A percentile compares a stretch with the other conserved stretches of the same genome.
phyloP scores from a whole-genome alignment of 176 grass and related monocot genomes.

The Microstegium vimineum region DNA sequence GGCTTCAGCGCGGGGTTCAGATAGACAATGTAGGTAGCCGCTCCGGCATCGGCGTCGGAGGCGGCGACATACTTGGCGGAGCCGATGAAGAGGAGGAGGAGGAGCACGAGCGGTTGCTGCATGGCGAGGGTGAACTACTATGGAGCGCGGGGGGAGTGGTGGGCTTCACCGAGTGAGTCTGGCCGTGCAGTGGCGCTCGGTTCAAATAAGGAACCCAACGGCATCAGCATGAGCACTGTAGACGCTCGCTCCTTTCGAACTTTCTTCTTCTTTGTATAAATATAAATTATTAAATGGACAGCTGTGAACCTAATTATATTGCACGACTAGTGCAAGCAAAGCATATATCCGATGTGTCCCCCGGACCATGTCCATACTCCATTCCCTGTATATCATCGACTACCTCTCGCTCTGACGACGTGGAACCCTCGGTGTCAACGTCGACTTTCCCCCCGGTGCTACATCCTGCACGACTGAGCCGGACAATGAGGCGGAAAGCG shows the following conservation, averaged over 20 bases:
- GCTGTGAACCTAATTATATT: neutral
- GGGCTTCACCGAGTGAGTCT: neutral
- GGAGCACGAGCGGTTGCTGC: slow-evolving; percentile 18
- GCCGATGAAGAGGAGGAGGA: neutral
- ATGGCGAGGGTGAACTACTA: neutral
- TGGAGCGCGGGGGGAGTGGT: slow-evolving; percentile 16
- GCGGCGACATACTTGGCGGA: neutral
- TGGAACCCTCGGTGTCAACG: slow-evolving; percentile 20
- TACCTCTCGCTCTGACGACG: neutral
- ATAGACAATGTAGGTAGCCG: slow-evolving; percentile 73
- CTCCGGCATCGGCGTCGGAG: neutral
- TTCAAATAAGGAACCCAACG: slow-evolving; percentile 42
- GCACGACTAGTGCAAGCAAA: slow-evolving; percentile 12
- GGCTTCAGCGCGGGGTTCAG: slow-evolving; percentile 58
- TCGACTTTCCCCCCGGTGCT: slow-evolving; percentile 22
- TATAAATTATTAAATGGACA: neutral
- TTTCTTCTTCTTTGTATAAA: neutral
- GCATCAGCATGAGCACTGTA: neutral
- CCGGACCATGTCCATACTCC: neutral
- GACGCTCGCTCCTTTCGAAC: neutral
- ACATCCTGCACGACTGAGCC: neutral
- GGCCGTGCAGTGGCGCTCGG: neutral
- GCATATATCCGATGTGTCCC: neutral
- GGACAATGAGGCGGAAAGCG: slow-evolving; percentile 11
- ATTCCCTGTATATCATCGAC: neutral